A percentile compares a stretch with the other conserved stretches of the same genome.
These are phyloP conservation scores for Paratinospora sagittata DNA, from an alignment of 164 flowering plant genomes.

Conservation along the genomic window DNA sequence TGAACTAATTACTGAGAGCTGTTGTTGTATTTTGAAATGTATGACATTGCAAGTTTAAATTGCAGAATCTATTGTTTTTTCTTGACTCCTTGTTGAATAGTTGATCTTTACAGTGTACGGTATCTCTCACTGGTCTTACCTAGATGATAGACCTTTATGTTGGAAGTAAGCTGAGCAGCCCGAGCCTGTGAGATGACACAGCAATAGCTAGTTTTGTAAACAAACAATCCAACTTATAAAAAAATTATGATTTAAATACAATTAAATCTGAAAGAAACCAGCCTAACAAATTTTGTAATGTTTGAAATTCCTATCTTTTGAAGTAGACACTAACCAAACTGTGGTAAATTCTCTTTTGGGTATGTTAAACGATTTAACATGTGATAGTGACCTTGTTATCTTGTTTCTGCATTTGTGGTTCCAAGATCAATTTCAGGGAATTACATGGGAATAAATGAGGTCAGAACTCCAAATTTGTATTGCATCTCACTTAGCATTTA, in stretches of 20 bases:
- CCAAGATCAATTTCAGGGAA: too few relatives aligned
- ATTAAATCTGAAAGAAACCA: too few relatives aligned
- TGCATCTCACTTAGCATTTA: too few relatives aligned
- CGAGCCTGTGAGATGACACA: neutral
- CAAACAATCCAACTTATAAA: neutral
- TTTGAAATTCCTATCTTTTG: too few relatives aligned
- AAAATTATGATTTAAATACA: neutral
- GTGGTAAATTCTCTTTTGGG: too few relatives aligned
- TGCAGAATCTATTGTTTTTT: conserved; percentile 12
- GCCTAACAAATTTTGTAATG: too few relatives aligned
- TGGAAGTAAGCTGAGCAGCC: neutral
- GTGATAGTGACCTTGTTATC: too few relatives aligned
- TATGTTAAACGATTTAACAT: too few relatives aligned
- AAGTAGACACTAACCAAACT: too few relatives aligned
- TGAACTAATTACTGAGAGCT: neutral
- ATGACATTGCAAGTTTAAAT: neutral
- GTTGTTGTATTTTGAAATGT: conserved; percentile 22
- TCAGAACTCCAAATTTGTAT: too few relatives aligned
- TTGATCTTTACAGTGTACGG: neutral
- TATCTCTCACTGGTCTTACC: neutral
- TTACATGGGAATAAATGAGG: too few relatives aligned
- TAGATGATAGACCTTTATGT: neutral
- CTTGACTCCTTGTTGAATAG: conserved; percentile 32
- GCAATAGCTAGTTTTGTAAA: neutral
- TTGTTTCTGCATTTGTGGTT: too few relatives aligned